Evolutionary conservation across 2,329 filamentous ascomycete species (phyloP), one percentile per base, ranked within the genome.

Genomic region (Phyllosticta paracitricarpa): DNA sequence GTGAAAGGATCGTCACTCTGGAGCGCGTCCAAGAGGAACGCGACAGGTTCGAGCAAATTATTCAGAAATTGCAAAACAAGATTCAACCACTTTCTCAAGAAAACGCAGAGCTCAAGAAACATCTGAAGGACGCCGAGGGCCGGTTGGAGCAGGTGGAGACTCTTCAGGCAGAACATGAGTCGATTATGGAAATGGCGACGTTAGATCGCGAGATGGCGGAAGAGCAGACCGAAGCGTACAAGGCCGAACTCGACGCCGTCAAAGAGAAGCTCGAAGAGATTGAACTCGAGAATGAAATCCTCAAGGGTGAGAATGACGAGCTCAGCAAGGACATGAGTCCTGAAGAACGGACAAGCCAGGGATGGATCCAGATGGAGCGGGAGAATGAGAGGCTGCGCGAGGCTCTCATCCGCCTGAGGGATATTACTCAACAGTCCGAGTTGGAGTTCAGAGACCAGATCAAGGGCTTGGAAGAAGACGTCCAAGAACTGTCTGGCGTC

Each of bases 141-240:
- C 84, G 83, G 56, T 80, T 91, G 22, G 85, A 89, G 61, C 79
- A 84, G 24, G 78, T 94, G 2, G 89, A 93, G 66, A 80, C 82
- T 30, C 79, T 88, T 59, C 88, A 94, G 70, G 88, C 89, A 7
- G 91, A 97, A 66, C 87, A 95, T 72, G 94, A 97, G 30, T 83
- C 87, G 3, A 84, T 89, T 6, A 77, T 97, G 69, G 94, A 99
- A 75, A 84, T 94, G 74, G 91, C 91, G 6, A 88, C 89, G 0
- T 78, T 99, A 26, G 94, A 99, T 71, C 85, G 90, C 54, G 93
- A 99, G 73, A 96, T 97, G 89, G 94, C 94, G 0, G 92, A 99
- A 73, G 93, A 97, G 74, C 91, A 86, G 53, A 88, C 89, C 0
- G 94, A 97, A 66, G 85, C 88, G 19, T 79, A 88, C 57, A 94